Evolutionary conservation across 2,329 filamentous ascomycete genomes (phyloP), one percentile per base, ranked within the genome.

Genomic region (Aspergillus sp.): DNA sequence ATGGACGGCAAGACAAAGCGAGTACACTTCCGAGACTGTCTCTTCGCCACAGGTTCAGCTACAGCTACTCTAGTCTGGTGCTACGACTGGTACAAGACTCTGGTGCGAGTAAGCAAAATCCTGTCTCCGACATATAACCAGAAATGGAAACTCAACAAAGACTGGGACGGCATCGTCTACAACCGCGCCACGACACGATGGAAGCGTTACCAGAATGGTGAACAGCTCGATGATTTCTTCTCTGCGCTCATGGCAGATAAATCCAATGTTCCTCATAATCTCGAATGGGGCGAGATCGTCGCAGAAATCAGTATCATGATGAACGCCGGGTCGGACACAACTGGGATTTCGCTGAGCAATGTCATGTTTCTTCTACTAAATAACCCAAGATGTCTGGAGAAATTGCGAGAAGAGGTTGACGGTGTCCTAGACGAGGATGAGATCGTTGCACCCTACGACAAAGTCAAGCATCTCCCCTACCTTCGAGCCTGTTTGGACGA

Each of bases 191-290:
- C 60, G 1, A 66, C 61, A 15, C 62, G 66, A 10, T 21, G 58
- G 44, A 66, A 67, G 48, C 59, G 60, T 6, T 62, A 68, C 15
- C 13, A 75, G 17, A 69, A 68, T 0, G 82, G 83, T 8, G 83
- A 86, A 70, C 82, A 81, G 61, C 74, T 85, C 0, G 80, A 82
- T 48, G 84, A 86, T 64, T 85, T 86, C 70, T 85, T 86, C 73
- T 73, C 79, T 39, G 75, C 77, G 0, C 67, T 86, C 13, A 83
- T 86, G 80, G 78, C 79, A 36, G 75, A 78, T 60, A 80, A 78
- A 55, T 73, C 75, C 13, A 75, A 76, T 1, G 60, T 63, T 0
- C 71, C 76, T 0, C 72, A 78, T 49, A 77, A 78, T 23, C 76
- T 86, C 2, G 81, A 84, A 59, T 83, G 77, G 78, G 83, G 84